Evolutionary conservation across 2,329 filamentous ascomycete genomes (phyloP).

Genomic region (Penicillium sp.): DNA sequence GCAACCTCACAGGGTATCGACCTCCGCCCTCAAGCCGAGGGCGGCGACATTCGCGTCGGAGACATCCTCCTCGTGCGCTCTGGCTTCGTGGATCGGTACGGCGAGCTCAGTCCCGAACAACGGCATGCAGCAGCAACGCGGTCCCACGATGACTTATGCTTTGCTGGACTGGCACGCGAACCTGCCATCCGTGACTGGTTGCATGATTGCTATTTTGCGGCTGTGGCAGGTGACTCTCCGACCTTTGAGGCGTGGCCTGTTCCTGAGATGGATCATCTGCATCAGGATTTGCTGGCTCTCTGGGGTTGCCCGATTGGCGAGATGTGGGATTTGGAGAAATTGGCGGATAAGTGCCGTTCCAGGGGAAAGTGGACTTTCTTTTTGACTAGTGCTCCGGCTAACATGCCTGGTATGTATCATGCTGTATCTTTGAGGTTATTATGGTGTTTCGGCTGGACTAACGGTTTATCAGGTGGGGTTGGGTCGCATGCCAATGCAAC

Average conservation of each 20-base stretch:
- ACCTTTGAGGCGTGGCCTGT: slow-evolving; percentile 67
- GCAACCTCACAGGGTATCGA: slow-evolving; percentile 63
- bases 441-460: neutral
- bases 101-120: slow-evolving; percentile 44
- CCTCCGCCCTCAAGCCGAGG: slow-evolving; percentile 57
- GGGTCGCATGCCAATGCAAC: slow-evolving; percentile 37
- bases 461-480: slow-evolving; percentile 29
- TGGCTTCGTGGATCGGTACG: slow-evolving; percentile 62
- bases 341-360: slow-evolving; percentile 38
- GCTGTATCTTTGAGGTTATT: neutral
- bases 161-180: slow-evolving; percentile 55
- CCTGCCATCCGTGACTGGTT: slow-evolving; percentile 64
- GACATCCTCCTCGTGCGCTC: slow-evolving; percentile 68
- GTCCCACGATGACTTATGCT: slow-evolving; percentile 43
- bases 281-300: slow-evolving; percentile 45
- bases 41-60: slow-evolving; percentile 59
- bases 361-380: slow-evolving; percentile 44
- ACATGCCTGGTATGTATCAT: slow-evolving; percentile 38
- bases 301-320: slow-evolving; percentile 50
- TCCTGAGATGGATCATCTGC: slow-evolving; percentile 34
- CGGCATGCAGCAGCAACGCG: slow-evolving; percentile 35
- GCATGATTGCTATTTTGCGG: slow-evolving; percentile 68
- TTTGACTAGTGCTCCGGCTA: slow-evolving; percentile 45
- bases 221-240: slow-evolving; percentile 64
- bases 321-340: slow-evolving; percentile 47